Conservation (phyloP, 768 basidiomycete species). For the Melanogaster broomeanus region DNA sequence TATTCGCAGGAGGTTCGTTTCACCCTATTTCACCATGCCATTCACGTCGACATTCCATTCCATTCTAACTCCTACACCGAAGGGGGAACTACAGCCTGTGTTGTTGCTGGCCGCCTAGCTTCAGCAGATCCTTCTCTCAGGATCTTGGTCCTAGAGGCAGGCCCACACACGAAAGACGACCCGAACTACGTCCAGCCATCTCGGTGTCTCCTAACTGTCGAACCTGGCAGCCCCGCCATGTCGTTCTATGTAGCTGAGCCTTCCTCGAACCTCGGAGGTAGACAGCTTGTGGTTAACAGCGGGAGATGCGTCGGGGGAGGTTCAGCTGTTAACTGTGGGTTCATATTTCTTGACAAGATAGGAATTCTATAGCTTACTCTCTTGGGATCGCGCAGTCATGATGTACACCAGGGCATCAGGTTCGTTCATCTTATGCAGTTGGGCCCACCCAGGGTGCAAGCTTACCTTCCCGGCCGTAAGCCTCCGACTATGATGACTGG, state of each 20-base stretch:
- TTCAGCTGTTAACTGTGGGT: constrained; percentile 50
- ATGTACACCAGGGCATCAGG: constrained; percentile 59
- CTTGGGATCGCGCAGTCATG: constrained; percentile 26
- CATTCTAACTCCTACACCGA: background rate
- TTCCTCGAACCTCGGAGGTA: constrained; percentile 12
- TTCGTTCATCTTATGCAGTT: background rate
- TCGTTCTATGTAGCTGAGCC: constrained; percentile 17
- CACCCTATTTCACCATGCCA: background rate
- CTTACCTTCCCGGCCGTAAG: background rate
- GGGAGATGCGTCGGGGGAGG: constrained; percentile 37
- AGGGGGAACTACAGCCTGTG: constrained; percentile 39
- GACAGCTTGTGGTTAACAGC: constrained; percentile 15
- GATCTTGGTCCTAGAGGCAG: constrained; percentile 31
- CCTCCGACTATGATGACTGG: constrained; percentile 55
- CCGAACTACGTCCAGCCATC: constrained; percentile 23
- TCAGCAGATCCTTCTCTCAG: constrained; percentile 23
- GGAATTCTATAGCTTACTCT: background rate
- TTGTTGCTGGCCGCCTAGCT: constrained; percentile 32
- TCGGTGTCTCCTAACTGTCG: constrained; percentile 20
- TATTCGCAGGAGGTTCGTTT: constrained; percentile 56
- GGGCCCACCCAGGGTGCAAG: background rate
- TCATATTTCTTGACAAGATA: background rate
- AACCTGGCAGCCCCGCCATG: constrained; percentile 16
- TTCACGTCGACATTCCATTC: background rate
- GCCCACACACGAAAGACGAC: constrained; percentile 24